Evolutionary conservation across 2,329 filamentous ascomycete species (phyloP), one percentile per base, ranked within the genome.

Genomic region (Aspergillus piperis): DNA sequence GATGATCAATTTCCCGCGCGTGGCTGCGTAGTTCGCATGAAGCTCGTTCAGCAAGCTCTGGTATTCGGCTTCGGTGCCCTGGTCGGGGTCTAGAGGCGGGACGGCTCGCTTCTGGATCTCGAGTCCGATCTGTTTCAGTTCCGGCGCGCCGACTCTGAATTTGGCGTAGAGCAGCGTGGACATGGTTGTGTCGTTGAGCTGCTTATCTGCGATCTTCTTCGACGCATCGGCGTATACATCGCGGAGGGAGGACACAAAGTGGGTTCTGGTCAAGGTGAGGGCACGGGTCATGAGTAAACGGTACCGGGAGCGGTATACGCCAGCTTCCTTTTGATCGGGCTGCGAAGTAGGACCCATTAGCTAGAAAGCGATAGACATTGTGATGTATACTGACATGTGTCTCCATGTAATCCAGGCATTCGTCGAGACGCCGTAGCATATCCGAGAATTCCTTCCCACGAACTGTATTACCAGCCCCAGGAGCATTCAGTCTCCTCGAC

Each of bases 341-440:
- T 92, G 67, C 17, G 50, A 58, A 23, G 2, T 10, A 13, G 21
- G 8, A 11, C 8, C 17, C 8, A 50, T 64, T 60, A 64, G 57
- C 54, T 15, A 5, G 19, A 11, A 13, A 7, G 38, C 8, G 27
- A 21, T 11, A 25, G 5, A 15, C 6, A 39, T 27, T n/a, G 42
- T n/a, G 42, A 17, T 13, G 3, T 17, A 30, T 38, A 61, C 88
- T 74, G 77, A 92, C 90, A 79, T 97, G 91, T 55, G 86, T 83
- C 62, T 90, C 86, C 92, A 98, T 97, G 72, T 98, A 98, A 30
- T 88, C 89, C 67, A 99, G 86, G 73, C 94, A 99, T 56, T 91
- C 87, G 76, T 98, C 93, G 53, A 99, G 81, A 64, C 92, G 94
- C 50, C 86, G 84, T 52, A 99, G 80, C 83, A 98, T 96, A 56